Base-by-base conservation (phyloP, 768 basidiomycete species). In the Flagelloscypha sp. region DNA sequence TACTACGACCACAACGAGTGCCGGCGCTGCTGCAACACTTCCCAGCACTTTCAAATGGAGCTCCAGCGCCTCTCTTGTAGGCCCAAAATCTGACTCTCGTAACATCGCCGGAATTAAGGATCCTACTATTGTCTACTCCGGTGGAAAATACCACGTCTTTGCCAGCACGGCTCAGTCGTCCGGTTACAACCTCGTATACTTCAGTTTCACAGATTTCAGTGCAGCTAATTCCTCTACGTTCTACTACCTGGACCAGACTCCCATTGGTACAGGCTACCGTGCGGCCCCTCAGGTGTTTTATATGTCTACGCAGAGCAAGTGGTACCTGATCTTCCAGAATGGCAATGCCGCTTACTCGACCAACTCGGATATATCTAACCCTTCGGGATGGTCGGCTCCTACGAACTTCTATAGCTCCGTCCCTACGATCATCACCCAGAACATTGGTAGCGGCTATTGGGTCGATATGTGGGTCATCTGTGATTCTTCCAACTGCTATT, bases 1-100 rank as follows among this genome's bases (percentile, higher is more conserved):
- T 5, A 44, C 53, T 8, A 46, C 58, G 0, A 38, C 53, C 12
- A 50, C 56, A 5, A 50, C 59, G n/a, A n/a, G n/a, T n/a, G n/a
- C n/a, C n/a, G n/a, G n/a, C n/a, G n/a, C n/a, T n/a, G n/a, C n/a
- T n/a, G n/a, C n/a, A n/a, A n/a, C n/a, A n/a, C n/a, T n/a, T n/a
- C n/a, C n/a, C n/a, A n/a, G n/a, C n/a, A n/a, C n/a, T n/a, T n/a
- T 37, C 36, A 37, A 33, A 20, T 37, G 36, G 36, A 37, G 30
- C 27, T 37, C 36, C 25, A 37, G 36, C n/a, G 36, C 19, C 15
- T 13, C 28, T 8, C 36, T 37, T 28, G 30, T 37, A 9, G 28
- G 30, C 13, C 36, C 36, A 17, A 11, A 37, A 5, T 16, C 28
- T 11, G 36, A 37, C 25, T 12, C n/a, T 13, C 11, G 13, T 11